Base-by-base conservation (phyloP, 495 filamentous ascomycete genomes). In the Extremus antarcticus region DNA sequence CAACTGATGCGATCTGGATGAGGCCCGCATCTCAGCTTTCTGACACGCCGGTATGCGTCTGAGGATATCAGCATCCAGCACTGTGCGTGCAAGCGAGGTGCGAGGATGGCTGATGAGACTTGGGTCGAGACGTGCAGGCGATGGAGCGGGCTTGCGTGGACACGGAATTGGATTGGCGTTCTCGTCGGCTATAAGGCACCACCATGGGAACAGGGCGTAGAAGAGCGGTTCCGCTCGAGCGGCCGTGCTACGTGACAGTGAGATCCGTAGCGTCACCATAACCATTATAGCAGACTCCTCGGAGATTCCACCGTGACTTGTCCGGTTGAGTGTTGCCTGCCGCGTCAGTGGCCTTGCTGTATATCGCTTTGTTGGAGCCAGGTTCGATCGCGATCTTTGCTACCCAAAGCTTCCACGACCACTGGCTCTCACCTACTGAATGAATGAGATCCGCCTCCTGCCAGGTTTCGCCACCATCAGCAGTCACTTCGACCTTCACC, bases 271-370 rank as follows among this genome's bases (percentile, higher is more conserved):
- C 67, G 59, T 81, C 74, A 0, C 80, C 80, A 67, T 76, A 83
- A 15, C 77, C 80, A 65, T 78, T 77, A 66, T 82, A 84, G 45
- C 70, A 77, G 8, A 83, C 77, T 2, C 81, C 80, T 43, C 81
- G 70, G 47, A 77, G 62, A 63, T 81, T 82, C 80, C 80, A 83
- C 56, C 71, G 61, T 13, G 73, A 70, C 58, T 67, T 65, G 47
- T 68, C 64, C 10, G 47, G 59, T 59, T 82, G 80, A 22, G 62
- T 54, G 63, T 81, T 79, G 19, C 76, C 75, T 3, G 60, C 73
- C 29, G 51, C 63, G 68, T 83, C 80, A 17, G 68, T 71, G 11
- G 77, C 78, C 38, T 78, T 66, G 65, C 77, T 78, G 56, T 74
- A 63, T 15, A 83, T 64, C 41, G 62, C 72, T 45, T 59, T 72